phyloP scores from a whole-genome alignment of 495 filamentous ascomycete species.

The Aspergillus ostianus region DNA sequence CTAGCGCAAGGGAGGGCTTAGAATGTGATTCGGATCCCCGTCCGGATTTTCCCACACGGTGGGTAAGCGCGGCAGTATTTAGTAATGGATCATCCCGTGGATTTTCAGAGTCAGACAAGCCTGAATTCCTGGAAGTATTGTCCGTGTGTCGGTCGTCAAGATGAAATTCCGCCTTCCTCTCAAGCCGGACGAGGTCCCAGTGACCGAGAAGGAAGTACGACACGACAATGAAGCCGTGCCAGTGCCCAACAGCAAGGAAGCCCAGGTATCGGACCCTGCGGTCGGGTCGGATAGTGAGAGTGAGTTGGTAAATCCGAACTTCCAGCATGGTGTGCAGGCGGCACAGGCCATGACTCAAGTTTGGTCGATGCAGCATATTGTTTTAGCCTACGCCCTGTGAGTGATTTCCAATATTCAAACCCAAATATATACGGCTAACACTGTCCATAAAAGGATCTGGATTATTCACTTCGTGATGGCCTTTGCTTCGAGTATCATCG shows the following conservation, averaged over 20 bases:
- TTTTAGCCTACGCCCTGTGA: slow-evolving; percentile 18
- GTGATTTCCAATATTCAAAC: neutral
- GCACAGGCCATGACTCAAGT: slow-evolving; percentile 20
- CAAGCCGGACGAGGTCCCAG: neutral
- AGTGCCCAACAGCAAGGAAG: neutral
- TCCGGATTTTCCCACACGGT: neutral
- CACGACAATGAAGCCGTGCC: neutral
- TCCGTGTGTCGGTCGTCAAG: neutral
- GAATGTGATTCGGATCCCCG: neutral
- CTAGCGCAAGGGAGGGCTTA: neutral
- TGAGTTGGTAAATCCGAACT: slow-evolving; percentile 14
- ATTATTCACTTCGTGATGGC: slow-evolving; percentile 18
- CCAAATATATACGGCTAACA: neutral
- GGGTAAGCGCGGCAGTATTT: neutral
- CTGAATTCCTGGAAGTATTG: no score
- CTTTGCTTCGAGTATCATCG: slow-evolving; percentile 12
- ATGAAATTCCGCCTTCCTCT: neutral
- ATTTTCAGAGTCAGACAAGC: neutral
- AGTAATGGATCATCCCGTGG: neutral
- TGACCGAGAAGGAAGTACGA: neutral
- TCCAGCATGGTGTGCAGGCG: slow-evolving; percentile 20
- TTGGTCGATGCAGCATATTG: slow-evolving; percentile 17
- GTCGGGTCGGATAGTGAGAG: slow-evolving; percentile 2
- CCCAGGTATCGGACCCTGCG: neutral
- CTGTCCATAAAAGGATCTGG: slow-evolving; percentile 11